Percentiles rank a stretch among this genome's conserved stretches.
These are phyloP conservation scores for Aspergillus nomiae DNA, from an alignment of 2,329 filamentous ascomycete genomes.

Conservation along the genomic window DNA sequence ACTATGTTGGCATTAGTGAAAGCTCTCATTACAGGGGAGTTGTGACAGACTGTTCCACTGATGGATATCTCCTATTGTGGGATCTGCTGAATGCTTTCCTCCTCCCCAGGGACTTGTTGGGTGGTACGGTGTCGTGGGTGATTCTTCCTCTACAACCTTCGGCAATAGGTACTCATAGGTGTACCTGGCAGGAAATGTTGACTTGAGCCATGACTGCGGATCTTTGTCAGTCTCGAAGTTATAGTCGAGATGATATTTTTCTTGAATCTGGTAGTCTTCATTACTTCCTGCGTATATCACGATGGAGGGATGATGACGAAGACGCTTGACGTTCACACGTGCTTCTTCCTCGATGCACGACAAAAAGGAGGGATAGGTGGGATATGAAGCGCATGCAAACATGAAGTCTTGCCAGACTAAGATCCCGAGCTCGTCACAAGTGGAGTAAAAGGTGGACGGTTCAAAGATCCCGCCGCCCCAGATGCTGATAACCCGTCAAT, in stretches of 20 bases:
- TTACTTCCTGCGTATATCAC: slow-evolving; percentile 91
- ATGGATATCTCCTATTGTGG: slow-evolving; percentile 84
- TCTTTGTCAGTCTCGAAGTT: slow-evolving; percentile 72
- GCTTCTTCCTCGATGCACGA: slow-evolving; percentile 67
- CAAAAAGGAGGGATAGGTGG: slow-evolving; percentile 63
- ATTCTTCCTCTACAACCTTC: slow-evolving; percentile 68
- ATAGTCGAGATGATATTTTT: slow-evolving; percentile 71
- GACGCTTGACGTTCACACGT: slow-evolving; percentile 62
- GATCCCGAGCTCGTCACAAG: slow-evolving; percentile 74
- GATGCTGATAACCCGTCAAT: slow-evolving; percentile 38
- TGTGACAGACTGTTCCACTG: slow-evolving; percentile 74
- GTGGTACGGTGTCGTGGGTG: slow-evolving; percentile 71
- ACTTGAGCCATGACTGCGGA: slow-evolving; percentile 79
- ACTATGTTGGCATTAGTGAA: slow-evolving; percentile 46
- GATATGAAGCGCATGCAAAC: slow-evolving; percentile 77
- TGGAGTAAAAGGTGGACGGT: slow-evolving; percentile 69
- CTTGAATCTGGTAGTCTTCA: slow-evolving; percentile 86
- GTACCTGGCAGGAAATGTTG: slow-evolving; percentile 84
- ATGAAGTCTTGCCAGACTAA: slow-evolving; percentile 86
- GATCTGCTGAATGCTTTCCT: slow-evolving; percentile 71
- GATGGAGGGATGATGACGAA: slow-evolving; percentile 84
- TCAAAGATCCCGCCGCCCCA: slow-evolving; percentile 81
- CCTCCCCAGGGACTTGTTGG: slow-evolving; percentile 86
- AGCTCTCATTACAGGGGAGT: not conserved
- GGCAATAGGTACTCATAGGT: slow-evolving; percentile 88